Evolutionary conservation across 1,139 yeast species (phyloP).

Genomic region (Taiozyma onychis): DNA sequence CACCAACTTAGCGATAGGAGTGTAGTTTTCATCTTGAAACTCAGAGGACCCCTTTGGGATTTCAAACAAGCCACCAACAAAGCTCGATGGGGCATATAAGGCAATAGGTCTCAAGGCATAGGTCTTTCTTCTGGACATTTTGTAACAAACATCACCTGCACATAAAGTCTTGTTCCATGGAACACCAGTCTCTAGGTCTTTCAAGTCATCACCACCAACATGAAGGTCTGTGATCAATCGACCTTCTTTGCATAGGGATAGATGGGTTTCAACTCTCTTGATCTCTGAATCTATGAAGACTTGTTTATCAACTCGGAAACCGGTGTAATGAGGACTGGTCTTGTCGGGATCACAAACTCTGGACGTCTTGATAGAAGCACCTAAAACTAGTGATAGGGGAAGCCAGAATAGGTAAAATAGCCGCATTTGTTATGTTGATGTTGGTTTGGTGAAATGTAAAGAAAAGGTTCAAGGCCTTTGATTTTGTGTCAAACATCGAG

Average conservation of each 20-base stretch:
- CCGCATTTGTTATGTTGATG: not conserved
- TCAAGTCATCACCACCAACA: not conserved
- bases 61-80: conserved; percentile 56
- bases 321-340: conserved; percentile 7
- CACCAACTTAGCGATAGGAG: conserved; percentile 11
- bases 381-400: not conserved
- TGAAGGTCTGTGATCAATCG: conserved; percentile 3
- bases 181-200: conserved; percentile 1
- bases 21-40: conserved; percentile 6
- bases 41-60: not conserved
- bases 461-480: not conserved
- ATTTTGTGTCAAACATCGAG: not conserved
- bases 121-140: conserved; percentile 52
- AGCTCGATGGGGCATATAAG: conserved; percentile 48
- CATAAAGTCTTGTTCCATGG: conserved; percentile 14
- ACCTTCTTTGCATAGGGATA: conserved; percentile 12
- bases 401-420: not conserved
- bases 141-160: conserved; percentile 35
- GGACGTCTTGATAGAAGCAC: not conserved
- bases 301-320: conserved; percentile 14
- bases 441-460: not conserved
- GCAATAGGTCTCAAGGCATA: conserved; percentile 44
- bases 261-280: conserved; percentile 5
- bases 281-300: conserved; percentile 1
- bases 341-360: conserved; percentile 12